Evolutionary conservation across 108 stramenopile genomes (phyloP), one percentile per base, ranked within the genome.

Genomic region (Cyclotella atomus): DNA sequence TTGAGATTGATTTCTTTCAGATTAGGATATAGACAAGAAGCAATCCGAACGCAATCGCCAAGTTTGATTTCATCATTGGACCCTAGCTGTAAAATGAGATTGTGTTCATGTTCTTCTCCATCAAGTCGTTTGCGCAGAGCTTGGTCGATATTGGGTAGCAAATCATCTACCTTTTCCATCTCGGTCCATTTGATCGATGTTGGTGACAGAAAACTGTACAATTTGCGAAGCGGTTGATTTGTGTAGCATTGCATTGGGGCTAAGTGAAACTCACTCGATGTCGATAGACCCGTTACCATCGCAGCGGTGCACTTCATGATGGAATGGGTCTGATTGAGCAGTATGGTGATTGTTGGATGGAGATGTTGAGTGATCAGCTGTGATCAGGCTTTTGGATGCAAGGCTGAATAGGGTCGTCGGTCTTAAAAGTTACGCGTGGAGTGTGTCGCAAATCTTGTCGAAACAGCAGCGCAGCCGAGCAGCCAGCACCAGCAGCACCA

Each of bases 241-340:
- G 85, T 81, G 54, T 86, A 86, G 20, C 85, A 57, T 65, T 86
- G 85, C 85, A 86, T 83, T 10, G 85, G 85, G 19, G 85, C 85
- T 21, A 76, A 53, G 28, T 86, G 85, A 56, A 86, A 85, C 32
- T 71, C 49, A 35, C 23, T 38, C 15, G 38, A 4, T 20, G 63
- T 16, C 27, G 63, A 21, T 6, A 64, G 63, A 23, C 41, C 43
- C 5, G 63, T 45, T 64, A 43, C 63, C 38, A 45, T 64, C 2
- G 63, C 63, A 3, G 38, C 16, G 38, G 7, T 14, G 28, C 12
- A 3, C 20, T 25, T 28, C 63, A 64, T 64, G 63, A 64, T 24
- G 10, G 20, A 33, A n/a, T n/a, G n/a, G n/a, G n/a, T n/a, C n/a
- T n/a, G n/a, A n/a, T n/a, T n/a, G n/a, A n/a, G n/a, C n/a, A n/a